These are phyloP conservation scores for Myxozyma melibiosi DNA, from an alignment of 805 yeast species.

Conservation along the genomic window DNA sequence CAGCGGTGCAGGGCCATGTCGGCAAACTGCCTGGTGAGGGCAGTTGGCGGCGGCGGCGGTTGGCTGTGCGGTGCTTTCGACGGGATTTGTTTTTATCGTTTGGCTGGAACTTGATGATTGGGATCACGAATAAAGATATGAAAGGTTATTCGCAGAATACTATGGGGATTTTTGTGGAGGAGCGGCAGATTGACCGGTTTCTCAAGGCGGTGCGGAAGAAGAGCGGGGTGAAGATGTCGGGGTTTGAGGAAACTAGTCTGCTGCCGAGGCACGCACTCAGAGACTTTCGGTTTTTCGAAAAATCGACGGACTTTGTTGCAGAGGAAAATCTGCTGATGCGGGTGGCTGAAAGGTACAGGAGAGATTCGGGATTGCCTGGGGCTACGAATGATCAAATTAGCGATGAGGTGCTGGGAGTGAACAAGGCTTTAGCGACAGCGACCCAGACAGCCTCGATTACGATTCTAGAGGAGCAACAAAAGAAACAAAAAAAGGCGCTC, in stretches of 20 bases:
- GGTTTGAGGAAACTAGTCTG: background rate
- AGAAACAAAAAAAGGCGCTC: background rate
- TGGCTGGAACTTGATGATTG: constrained; percentile 12
- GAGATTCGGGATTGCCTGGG: too few species aligned
- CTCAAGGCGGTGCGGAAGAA: background rate
- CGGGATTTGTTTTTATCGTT: constrained; percentile 2
- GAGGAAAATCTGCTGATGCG: too few species aligned
- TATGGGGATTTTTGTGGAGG: background rate
- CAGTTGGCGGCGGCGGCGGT: background rate
- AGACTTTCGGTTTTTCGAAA: too few species aligned
- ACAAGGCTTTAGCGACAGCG: background rate
- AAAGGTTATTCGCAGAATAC: background rate
- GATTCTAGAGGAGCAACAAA: background rate
- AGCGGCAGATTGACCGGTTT: background rate
- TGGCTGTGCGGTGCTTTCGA: background rate
- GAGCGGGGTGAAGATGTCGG: background rate
- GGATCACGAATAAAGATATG: background rate
- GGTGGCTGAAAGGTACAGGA: too few species aligned
- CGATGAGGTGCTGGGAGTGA: too few species aligned
- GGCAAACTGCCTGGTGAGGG: background rate
- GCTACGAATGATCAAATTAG: too few species aligned
- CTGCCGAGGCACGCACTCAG: too few species aligned
- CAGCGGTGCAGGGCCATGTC: constrained; percentile 4
- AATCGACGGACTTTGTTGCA: too few species aligned
- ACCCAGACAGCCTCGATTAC: too few species aligned